Conservation (phyloP, 192 early-diverging fungal species). For the Thoreauomyces humboldtii region DNA sequence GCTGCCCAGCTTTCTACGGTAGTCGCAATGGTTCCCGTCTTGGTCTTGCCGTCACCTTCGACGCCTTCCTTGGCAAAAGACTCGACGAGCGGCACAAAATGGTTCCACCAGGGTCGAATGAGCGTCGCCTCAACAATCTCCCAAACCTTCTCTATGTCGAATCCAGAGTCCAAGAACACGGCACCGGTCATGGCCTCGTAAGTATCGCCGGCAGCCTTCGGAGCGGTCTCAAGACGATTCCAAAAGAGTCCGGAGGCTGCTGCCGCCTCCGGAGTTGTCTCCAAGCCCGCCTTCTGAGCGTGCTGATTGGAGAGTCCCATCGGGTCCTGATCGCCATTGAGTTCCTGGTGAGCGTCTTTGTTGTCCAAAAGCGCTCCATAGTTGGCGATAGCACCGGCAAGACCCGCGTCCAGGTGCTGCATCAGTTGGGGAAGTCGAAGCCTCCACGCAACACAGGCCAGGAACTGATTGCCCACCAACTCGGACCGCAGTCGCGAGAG, state of each 20-base stretch:
- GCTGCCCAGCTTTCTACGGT: background rate
- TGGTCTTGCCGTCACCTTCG: background rate
- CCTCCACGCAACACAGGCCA: constrained; percentile 66
- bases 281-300: background rate
- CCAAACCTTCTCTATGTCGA: constrained; percentile 53
- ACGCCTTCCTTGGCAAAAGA: background rate
- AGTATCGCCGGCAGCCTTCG: constrained; percentile 86
- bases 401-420: constrained; percentile 58
- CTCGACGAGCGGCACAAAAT: background rate
- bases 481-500: constrained; percentile 61
- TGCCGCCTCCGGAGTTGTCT: constrained; percentile 27
- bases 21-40: background rate
- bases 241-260: constrained; percentile 50
- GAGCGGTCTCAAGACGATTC: constrained; percentile 69
- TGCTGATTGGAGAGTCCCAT: too few relatives aligned
- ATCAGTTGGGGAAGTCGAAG: constrained; percentile 66
- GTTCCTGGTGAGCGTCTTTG: background rate
- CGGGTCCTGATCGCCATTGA: background rate
- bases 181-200: constrained; percentile 86
- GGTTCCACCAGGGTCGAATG: constrained; percentile 14
- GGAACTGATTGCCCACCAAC: constrained; percentile 79
- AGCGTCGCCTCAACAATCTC: constrained; percentile 24
- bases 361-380: constrained; percentile 15
- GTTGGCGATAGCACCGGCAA: constrained; percentile 53
- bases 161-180: constrained; percentile 79